Conservation (phyloP, 345 rosid species). For the Pistacia vera region DNA sequence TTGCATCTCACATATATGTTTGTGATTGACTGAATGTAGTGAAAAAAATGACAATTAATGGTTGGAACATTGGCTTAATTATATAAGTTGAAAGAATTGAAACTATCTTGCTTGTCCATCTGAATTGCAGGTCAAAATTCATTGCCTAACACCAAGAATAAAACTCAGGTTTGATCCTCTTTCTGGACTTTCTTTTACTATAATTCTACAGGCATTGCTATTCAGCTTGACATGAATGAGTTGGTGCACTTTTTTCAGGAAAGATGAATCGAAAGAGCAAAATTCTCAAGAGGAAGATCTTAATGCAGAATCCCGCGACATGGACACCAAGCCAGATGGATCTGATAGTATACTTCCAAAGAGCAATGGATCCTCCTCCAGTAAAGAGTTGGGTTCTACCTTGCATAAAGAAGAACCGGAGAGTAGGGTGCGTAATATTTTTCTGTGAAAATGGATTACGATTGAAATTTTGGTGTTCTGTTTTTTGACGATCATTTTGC, state of each 20-base stretch:
- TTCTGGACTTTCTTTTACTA: background rate
- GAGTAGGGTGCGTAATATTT: conserved; percentile 30
- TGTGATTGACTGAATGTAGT: background rate
- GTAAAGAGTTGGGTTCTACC: conserved; percentile 31
- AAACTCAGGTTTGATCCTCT: conserved; percentile 36
- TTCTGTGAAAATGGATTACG: background rate
- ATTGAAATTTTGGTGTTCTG: too few species aligned
- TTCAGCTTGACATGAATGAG: background rate
- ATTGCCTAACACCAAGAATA: conserved; percentile 49
- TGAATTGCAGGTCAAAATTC: conserved; percentile 49
- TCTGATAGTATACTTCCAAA: conserved; percentile 23
- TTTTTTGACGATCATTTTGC: background rate
- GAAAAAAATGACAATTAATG: background rate
- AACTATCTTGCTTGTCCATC: background rate
- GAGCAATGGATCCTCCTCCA: conserved; percentile 20
- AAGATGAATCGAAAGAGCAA: conserved; percentile 31
- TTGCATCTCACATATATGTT: background rate
- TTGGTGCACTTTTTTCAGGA: conserved; percentile 30
- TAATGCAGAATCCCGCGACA: conserved; percentile 21
- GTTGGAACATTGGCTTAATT: background rate
- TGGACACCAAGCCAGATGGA: conserved; percentile 37
- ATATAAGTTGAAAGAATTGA: background rate
- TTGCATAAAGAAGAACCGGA: conserved; percentile 25
- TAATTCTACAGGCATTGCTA: background rate
- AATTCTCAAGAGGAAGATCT: conserved; percentile 20